Percentiles rank a stretch among this genome's conserved stretches.
phyloP scores from a whole-genome alignment of 306 rosid genomes.

The Aeschynomene evenia region DNA sequence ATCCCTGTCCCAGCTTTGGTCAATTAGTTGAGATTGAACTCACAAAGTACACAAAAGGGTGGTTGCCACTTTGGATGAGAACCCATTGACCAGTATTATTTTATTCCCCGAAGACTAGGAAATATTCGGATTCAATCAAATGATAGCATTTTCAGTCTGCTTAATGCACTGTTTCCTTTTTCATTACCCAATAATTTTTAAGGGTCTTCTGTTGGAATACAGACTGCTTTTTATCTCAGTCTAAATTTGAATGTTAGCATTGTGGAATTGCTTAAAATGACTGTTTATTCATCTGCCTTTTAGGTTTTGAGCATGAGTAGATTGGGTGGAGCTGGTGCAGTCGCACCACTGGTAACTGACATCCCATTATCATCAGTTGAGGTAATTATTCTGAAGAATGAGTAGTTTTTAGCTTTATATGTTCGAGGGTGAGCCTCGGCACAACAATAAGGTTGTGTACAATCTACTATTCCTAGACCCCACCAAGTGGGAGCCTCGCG shows the following conservation, averaged over 20 bases:
- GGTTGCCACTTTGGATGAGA: constrained; percentile 26
- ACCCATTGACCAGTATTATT: neutral
- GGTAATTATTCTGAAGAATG: constrained; percentile 49
- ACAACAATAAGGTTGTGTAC: too few relatives aligned
- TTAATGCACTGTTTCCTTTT: neutral
- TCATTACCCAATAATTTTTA: neutral
- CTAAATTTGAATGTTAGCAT: constrained; percentile 5
- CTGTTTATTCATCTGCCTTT: constrained; percentile 34
- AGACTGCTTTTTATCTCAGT: neutral
- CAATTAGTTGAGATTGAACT: constrained; percentile 24
- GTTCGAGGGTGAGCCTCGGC: too few relatives aligned
- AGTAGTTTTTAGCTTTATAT: too few relatives aligned
- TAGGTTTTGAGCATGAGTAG: constrained; percentile 99
- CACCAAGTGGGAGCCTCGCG: too few relatives aligned
- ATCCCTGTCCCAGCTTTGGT: neutral
- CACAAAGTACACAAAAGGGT: constrained; percentile 11
- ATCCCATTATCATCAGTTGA: constrained; percentile 91
- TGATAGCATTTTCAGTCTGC: constrained; percentile 1
- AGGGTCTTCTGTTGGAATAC: constrained; percentile 3
- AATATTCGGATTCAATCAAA: constrained; percentile 4
- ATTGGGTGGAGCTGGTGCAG: constrained; percentile 99
- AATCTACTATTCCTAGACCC: too few relatives aligned
- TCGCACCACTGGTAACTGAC: constrained; percentile 94
- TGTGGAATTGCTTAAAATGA: neutral
- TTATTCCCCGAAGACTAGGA: neutral